Evolutionary conservation across 305 asterid species (phyloP), one percentile per base, ranked within the genome.

Genomic region (Euphrasia arctica): DNA sequence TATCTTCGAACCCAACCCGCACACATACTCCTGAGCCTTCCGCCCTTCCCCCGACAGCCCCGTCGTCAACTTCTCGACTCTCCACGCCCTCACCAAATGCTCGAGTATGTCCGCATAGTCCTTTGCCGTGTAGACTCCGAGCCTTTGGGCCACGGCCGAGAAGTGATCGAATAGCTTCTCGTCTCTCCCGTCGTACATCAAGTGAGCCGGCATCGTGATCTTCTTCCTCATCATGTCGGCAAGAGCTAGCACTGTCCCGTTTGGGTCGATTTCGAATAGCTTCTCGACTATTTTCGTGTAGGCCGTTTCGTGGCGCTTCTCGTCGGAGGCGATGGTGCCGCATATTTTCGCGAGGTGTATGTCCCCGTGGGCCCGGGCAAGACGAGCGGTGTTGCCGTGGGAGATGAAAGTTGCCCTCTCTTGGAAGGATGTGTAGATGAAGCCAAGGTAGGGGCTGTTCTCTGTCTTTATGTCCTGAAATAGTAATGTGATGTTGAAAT

Each of bases 371-470:
- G 3, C 55, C 9, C 25, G 14, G 9, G 55, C 55, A 1, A 49
- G 25, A 0, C 55, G 55, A 0, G 55, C 55, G 55, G 55, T 49
- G 55, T 49, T 49, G 3, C 55, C 55, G 6, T 49, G 55, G 14
- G 55, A 49, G 27, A 49, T 14, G 55, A 49, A 49, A 1, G 55
- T 49, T 49, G 55, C 55, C 55, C 55, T 49, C 15, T 49, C 55
- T 49, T 49, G 55, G 10, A 49, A 49, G 55, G 55, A 49, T n/a
- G 55, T 49, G 25, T 49, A 49, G 55, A 49, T 49, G 6, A 49
- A 49, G 22, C 55, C 55, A 14, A 49, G 55, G 25, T 49, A 49
- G 1, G 55, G 55, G 55, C 25, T 49, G 55, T 49, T 49, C 15
- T 49, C 55, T 6, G 55, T 49, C 55, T 14, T 49, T 49, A 49